phyloP scores from a whole-genome alignment of 2,329 filamentous ascomycete genomes.

The Penicillium sp. region DNA sequence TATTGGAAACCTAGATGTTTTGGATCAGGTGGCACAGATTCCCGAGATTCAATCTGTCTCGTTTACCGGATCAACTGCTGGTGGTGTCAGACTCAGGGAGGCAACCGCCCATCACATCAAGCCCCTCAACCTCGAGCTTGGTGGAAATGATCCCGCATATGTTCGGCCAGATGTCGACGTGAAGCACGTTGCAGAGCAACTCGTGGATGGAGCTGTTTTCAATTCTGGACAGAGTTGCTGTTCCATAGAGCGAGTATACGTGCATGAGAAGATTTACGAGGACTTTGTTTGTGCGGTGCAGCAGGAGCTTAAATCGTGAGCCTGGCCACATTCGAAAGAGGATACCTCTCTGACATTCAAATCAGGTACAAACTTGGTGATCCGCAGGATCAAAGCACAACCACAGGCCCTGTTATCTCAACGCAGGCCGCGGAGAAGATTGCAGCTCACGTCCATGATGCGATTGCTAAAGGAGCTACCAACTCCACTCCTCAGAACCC shows the following conservation, averaged over 20 bases:
- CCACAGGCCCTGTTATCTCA: constrained; percentile 82
- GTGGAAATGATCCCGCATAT: constrained; percentile 90
- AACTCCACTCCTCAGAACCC: constrained; percentile 75
- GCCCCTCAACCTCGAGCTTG: constrained; percentile 81
- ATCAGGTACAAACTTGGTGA: constrained; percentile 57
- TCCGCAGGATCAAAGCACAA: constrained; percentile 69
- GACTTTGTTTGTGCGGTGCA: constrained; percentile 76
- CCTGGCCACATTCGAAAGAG: neutral
- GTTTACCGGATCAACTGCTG: constrained; percentile 87
- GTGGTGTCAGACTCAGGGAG: constrained; percentile 76
- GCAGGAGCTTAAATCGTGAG: constrained; percentile 65
- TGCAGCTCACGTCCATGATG: constrained; percentile 74
- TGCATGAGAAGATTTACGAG: constrained; percentile 78
- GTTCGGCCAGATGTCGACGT: constrained; percentile 79
- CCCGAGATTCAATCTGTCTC: constrained; percentile 74
- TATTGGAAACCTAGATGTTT: constrained; percentile 69
- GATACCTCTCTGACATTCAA: neutral
- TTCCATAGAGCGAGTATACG: constrained; percentile 83
- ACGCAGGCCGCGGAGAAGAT: constrained; percentile 71
- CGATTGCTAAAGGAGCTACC: constrained; percentile 74
- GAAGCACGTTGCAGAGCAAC: constrained; percentile 82
- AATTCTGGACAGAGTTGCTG: constrained; percentile 96
- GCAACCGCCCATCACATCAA: constrained; percentile 78
- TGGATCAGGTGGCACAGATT: constrained; percentile 73
- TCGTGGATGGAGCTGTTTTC: constrained; percentile 87